Evolutionary conservation across 805 yeast species (phyloP).

Genomic region (Metahyphopichia silvanorum): DNA sequence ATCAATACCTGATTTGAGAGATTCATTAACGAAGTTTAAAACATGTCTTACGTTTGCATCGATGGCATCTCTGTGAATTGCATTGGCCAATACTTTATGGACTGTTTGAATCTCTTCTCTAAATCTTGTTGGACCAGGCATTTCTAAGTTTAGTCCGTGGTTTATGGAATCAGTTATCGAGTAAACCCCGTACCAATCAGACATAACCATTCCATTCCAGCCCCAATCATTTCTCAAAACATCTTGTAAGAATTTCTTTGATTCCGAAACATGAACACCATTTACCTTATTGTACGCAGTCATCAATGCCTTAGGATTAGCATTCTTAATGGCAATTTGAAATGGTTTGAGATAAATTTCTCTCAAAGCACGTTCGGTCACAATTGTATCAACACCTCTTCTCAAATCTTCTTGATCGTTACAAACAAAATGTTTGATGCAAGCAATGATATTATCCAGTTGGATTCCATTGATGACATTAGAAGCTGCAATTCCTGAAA

Average conservation of each 20-base stretch:
- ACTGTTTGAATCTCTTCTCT: slow-evolving; percentile 38
- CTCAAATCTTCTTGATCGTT: slow-evolving; percentile 62
- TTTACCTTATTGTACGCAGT: slow-evolving; percentile 62
- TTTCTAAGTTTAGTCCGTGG: slow-evolving; percentile 61
- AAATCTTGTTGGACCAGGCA: slow-evolving; percentile 61
- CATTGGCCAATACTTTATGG: slow-evolving; percentile 41
- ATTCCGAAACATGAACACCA: slow-evolving; percentile 55
- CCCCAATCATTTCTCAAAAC: slow-evolving; percentile 55
- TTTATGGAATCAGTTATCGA: slow-evolving; percentile 44
- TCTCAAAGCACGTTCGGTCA: slow-evolving; percentile 60
- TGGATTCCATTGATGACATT: slow-evolving; percentile 55
- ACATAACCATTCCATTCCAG: slow-evolving; percentile 54
- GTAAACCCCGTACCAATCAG: slow-evolving; percentile 64
- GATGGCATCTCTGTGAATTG: slow-evolving; percentile 37
- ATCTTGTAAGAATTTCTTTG: slow-evolving; percentile 39
- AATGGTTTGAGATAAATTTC: slow-evolving; percentile 65
- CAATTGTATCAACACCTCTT: slow-evolving; percentile 42
- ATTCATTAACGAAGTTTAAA: slow-evolving; percentile 45
- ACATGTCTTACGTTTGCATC: slow-evolving; percentile 49
- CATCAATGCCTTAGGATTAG: slow-evolving; percentile 57
- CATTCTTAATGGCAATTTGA: slow-evolving; percentile 51
- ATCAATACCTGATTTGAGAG: slow-evolving; percentile 39
- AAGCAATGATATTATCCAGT: slow-evolving; percentile 46
- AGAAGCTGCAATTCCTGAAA: slow-evolving; percentile 46
- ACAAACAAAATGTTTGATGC: slow-evolving; percentile 61